Evolutionary conservation across 2,329 filamentous ascomycete genomes (phyloP).

Genomic region (Zymoseptoria brevis): DNA sequence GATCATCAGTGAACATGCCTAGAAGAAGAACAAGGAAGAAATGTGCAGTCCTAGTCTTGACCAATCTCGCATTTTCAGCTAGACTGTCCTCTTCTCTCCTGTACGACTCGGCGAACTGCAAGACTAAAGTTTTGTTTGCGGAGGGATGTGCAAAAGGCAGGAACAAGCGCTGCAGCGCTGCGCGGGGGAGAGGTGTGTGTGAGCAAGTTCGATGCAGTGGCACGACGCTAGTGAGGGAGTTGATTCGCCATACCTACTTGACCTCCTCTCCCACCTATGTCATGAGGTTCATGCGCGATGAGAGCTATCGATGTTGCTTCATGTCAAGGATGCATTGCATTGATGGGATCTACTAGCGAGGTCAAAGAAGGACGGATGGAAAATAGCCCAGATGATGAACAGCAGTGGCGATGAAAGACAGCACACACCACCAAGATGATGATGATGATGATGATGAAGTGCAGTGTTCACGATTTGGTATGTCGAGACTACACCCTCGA

Average conservation of each 20-base stretch:
- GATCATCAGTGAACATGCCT: neutral
- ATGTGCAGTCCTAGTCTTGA: neutral
- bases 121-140: neutral
- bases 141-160: neutral
- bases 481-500: neutral
- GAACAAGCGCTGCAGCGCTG: neutral
- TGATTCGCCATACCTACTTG: neutral
- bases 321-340: neutral
- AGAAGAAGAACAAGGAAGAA: neutral
- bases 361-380: neutral
- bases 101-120: neutral
- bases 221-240: neutral
- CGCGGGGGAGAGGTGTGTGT: neutral
- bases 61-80: neutral
- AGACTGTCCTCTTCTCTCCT: neutral
- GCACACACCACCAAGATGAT: neutral
- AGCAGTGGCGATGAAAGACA: neutral
- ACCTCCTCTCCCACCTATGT: neutral
- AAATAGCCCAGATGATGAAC: too few relatives aligned
- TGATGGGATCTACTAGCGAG: neutral
- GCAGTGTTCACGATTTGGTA: neutral
- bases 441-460: neutral
- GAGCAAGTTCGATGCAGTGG: neutral
- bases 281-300: neutral
- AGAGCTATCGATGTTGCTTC: neutral